These are phyloP conservation scores for Glarea lozoyensis DNA, from an alignment of 495 filamentous ascomycete species.

Conservation along the genomic window DNA sequence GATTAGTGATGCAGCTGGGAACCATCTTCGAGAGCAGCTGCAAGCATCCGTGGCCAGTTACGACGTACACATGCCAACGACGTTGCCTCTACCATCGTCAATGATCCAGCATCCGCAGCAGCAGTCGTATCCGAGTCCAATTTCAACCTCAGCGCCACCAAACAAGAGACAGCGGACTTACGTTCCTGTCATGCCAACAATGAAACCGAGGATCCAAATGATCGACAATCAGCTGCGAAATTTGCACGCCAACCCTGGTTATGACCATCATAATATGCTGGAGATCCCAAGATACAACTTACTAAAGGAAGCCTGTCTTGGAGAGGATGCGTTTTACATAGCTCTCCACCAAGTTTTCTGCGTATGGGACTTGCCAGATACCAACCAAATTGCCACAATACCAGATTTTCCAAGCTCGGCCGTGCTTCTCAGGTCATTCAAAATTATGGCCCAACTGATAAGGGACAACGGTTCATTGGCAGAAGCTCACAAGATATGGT, in stretches of 20 bases:
- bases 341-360: slow-evolving; percentile 62
- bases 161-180: slow-evolving; percentile 10
- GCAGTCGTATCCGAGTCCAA: no score
- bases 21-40: no score
- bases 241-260: slow-evolving; percentile 36
- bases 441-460: slow-evolving; percentile 22
- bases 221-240: slow-evolving; percentile 13
- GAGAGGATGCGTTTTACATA: slow-evolving; percentile 53
- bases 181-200: slow-evolving; percentile 6
- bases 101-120: no score
- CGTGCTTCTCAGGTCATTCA: slow-evolving; percentile 23
- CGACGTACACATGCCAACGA: no score
- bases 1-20: no score
- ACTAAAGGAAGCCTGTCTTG: slow-evolving; percentile 44
- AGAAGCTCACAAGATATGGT: slow-evolving; percentile 36
- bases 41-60: no score
- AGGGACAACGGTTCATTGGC: slow-evolving; percentile 20
- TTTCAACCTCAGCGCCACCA: background rate
- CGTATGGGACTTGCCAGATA: slow-evolving; percentile 26
- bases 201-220: slow-evolving; percentile 3
- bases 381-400: slow-evolving; percentile 4
- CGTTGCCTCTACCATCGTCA: no score
- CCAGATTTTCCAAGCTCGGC: slow-evolving; percentile 8
- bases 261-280: slow-evolving; percentile 20
- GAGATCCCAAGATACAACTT: slow-evolving; percentile 47